Conservation (phyloP, 1,139 yeast genomes). For the Saccharomyces hybrid region DNA sequence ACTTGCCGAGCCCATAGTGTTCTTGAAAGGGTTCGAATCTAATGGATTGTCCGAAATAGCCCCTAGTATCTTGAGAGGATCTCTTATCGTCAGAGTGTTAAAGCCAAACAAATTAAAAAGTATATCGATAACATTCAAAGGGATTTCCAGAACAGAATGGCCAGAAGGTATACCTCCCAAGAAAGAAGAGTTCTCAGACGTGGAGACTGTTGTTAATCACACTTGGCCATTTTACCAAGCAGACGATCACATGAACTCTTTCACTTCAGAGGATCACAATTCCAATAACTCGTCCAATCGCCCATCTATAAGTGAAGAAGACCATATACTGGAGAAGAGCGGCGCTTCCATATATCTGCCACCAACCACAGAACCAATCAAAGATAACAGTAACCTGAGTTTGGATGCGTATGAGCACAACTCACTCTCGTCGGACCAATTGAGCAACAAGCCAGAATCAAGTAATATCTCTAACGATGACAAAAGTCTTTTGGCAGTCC, state of each 20-base stretch:
- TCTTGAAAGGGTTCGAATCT: constrained; percentile 76
- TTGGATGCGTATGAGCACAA: constrained; percentile 8
- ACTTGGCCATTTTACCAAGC: constrained; percentile 81
- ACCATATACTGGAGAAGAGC: constrained; percentile 14
- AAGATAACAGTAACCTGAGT: constrained; percentile 5
- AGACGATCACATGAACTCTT: constrained; percentile 9
- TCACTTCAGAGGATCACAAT: not conserved
- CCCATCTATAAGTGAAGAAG: constrained; percentile 13
- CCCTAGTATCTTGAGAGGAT: constrained; percentile 79
- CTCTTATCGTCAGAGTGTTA: constrained; percentile 57
- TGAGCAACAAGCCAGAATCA: not conserved
- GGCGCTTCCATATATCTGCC: constrained; percentile 21
- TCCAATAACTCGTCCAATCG: constrained; percentile 10
- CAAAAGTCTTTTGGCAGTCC: not conserved
- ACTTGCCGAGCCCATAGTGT: constrained; percentile 75
- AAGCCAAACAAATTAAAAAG: constrained; percentile 70
- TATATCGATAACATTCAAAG: constrained; percentile 59
- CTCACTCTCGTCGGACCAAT: not conserved
- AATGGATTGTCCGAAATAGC: constrained; percentile 37
- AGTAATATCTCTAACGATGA: not conserved
- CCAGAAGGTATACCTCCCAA: constrained; percentile 96
- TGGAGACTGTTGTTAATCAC: constrained; percentile 59
- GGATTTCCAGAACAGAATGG: constrained; percentile 81
- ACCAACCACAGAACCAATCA: constrained; percentile 4
- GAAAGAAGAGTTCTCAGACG: constrained; percentile 52